A percentile compares a stretch with the other conserved stretches of the same genome.
Conservation (phyloP, 306 rosid species). For the Castanea mollissima region DNA sequence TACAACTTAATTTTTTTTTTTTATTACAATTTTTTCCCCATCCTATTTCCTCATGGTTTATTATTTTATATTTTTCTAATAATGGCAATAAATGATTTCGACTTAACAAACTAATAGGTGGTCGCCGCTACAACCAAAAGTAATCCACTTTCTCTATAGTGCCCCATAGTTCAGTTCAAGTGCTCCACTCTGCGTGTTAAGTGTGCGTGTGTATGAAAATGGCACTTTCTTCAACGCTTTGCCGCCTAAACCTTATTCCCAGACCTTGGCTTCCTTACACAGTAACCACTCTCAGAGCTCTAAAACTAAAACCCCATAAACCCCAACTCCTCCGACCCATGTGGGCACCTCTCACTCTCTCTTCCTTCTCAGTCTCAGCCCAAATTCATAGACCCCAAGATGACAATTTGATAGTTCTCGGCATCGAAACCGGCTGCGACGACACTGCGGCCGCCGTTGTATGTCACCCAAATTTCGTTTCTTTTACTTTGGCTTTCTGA, state of each 20-base stretch:
- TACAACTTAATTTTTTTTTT: no score
- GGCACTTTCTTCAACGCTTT: slow-evolving; percentile 56
- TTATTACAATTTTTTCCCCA: no score
- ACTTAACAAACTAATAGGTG: no score
- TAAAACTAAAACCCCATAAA: slow-evolving; percentile 30
- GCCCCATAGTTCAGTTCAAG: background rate
- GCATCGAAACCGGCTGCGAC: slow-evolving; percentile 97
- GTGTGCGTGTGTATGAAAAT: background rate
- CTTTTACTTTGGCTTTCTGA: background rate
- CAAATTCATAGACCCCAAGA: slow-evolving; percentile 28
- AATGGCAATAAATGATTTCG: no score
- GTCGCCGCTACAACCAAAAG: no score
- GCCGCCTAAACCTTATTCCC: slow-evolving; percentile 60
- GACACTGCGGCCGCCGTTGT: slow-evolving; percentile 96
- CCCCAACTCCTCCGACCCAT: slow-evolving; percentile 20
- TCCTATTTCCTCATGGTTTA: no score
- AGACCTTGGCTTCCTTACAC: slow-evolving; percentile 42
- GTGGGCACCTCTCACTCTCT: slow-evolving; percentile 8
- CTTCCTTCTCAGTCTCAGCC: slow-evolving; percentile 6
- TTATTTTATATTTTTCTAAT: no score
- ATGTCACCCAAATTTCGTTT: slow-evolving; percentile 18
- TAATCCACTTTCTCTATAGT: no score
- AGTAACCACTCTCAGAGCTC: slow-evolving; percentile 15
- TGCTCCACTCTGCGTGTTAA: background rate
- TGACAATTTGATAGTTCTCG: slow-evolving; percentile 58